Evolutionary conservation across 2,329 filamentous ascomycete genomes (phyloP), one percentile per base, ranked within the genome.

Genomic region (Cercospora citrullina): DNA sequence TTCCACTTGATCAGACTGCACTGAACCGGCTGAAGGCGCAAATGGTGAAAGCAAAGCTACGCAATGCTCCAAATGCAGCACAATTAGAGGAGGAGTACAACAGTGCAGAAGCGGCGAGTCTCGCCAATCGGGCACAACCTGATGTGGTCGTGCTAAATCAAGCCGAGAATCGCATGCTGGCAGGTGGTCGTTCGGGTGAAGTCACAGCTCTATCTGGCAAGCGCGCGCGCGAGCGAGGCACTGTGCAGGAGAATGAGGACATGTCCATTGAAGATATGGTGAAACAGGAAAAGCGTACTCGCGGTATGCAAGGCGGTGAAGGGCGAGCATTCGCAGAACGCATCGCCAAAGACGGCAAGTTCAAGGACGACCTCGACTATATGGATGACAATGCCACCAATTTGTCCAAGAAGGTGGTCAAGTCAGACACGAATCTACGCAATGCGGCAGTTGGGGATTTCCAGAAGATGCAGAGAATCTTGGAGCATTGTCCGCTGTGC

Each of bases 251-350:
- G 72, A 98, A 98, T 76, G 91, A 96, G 63, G 93, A 98, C 74
- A 98, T 99, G 93, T 90, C 85, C 31, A 91, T 99, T 68, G 93
- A 96, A 64, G 95, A 99, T 79, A 99, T 99, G 95, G 89, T 99
- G 18, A 89, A 93, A 30, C 94, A 98, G 79, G 95, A 99, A 80
- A 89, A 92, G 39, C 90, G 94, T 64, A 97, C 92, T 4, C 90
- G 89, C 67, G 90, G 90, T 16, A 89, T 92, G 75, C 63, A 64
- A 23, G 74, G 83, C 84, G 69, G 93, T 63, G 94, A 97, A 77
- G 92, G 91, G 1, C 84, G 89, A 73, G 88, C 91, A 4, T 87
- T 97, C 33, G 95, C 95, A 2, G 94, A 98, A 78, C 89, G 94
- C 68, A 99, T 99, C 73, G 92, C 94, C 64, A 96, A 96, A 77